Percentiles rank a stretch among this genome's conserved stretches.
phyloP scores from a whole-genome alignment of 768 basidiomycete species.

The Suillus variegatus region DNA sequence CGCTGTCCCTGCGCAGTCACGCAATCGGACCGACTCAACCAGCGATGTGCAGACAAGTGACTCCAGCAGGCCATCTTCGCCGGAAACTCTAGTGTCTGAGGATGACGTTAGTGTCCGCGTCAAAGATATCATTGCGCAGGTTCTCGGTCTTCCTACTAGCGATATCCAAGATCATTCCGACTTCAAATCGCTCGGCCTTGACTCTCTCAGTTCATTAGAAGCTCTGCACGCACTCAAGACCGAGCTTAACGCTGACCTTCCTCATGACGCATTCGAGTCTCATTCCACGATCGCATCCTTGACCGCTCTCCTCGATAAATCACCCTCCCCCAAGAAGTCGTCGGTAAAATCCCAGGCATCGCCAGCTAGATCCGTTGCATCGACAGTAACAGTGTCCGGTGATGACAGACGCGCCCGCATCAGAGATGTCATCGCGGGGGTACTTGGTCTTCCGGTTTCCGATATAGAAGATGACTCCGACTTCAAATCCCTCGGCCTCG shows the following conservation, averaged over 20 bases:
- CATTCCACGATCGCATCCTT: constrained; percentile 39
- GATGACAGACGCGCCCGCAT: constrained; percentile 25
- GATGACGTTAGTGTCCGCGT: constrained; percentile 24
- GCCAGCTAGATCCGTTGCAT: neutral
- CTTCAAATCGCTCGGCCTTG: constrained; percentile 59
- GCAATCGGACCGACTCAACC: constrained; percentile 29
- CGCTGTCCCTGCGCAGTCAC: constrained; percentile 9
- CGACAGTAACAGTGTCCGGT: constrained; percentile 29
- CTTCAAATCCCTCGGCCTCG: constrained; percentile 55
- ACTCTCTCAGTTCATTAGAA: constrained; percentile 68
- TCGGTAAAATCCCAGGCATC: neutral
- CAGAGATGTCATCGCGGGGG: constrained; percentile 42
- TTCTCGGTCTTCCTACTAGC: constrained; percentile 34
- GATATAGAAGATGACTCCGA: constrained; percentile 46
- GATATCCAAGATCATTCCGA: constrained; percentile 46
- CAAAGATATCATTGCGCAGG: constrained; percentile 43
- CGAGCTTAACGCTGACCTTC: constrained; percentile 44
- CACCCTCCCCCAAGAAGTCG: neutral
- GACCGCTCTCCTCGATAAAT: constrained; percentile 12
- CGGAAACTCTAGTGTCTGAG: constrained; percentile 43
- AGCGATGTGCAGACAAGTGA: constrained; percentile 13
- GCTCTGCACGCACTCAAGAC: constrained; percentile 48
- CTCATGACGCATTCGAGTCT: constrained; percentile 43
- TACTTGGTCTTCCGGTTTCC: constrained; percentile 37
- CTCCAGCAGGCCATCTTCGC: constrained; percentile 31